These are phyloP conservation scores for Cryptosporidium bovis DNA, from an alignment of 169 alveolate species.

Conservation along the genomic window DNA sequence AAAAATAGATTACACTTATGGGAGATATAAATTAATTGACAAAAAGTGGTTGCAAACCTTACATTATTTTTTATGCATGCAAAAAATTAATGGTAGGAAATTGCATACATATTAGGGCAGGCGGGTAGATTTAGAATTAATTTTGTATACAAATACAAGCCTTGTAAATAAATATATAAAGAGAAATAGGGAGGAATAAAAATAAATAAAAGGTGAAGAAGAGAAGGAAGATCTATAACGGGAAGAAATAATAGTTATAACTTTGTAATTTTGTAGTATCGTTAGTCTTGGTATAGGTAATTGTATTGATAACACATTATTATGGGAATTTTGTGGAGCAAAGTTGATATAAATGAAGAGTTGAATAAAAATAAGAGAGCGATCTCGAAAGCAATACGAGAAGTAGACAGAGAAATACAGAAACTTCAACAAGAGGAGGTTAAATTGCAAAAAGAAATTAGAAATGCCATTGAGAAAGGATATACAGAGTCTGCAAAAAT, in stretches of 20 bases:
- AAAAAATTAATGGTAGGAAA: too few species aligned
- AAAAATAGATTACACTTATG: too few species aligned
- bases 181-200: conserved; percentile 8
- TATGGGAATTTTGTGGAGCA: conserved; percentile 71
- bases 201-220: not conserved
- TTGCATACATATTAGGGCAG: too few species aligned
- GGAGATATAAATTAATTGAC: too few species aligned
- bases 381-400: conserved; percentile 56
- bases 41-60: too few species aligned
- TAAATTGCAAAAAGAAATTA: conserved; percentile 16
- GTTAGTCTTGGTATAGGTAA: not conserved
- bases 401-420: conserved; percentile 62
- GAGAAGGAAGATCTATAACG: not conserved
- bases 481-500: conserved; percentile 51
- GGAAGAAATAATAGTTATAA: too few species aligned
- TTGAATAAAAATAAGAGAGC: conserved; percentile 61
- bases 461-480: conserved; percentile 45
- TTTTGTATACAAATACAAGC: not conserved
- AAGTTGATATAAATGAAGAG: conserved; percentile 45
- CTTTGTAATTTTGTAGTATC: not conserved
- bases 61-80: too few species aligned
- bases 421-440: conserved; percentile 48
- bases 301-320: not conserved
- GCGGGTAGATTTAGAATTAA: too few species aligned
- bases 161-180: not conserved